phyloP scores from a whole-genome alignment of 768 basidiomycete species.

The Lactarius sp. region DNA sequence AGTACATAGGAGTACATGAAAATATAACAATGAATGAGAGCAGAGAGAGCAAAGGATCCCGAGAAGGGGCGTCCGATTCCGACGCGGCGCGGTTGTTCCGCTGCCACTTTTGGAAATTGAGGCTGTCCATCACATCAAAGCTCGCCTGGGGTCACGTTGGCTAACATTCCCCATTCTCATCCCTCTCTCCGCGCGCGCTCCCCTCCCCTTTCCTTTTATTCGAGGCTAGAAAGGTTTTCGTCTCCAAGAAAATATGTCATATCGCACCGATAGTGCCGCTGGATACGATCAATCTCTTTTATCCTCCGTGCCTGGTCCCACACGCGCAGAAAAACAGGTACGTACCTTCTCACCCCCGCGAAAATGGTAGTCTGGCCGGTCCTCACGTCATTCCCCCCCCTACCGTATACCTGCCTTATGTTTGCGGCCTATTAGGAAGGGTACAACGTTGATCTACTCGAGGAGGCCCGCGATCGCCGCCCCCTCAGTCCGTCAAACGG shows the following conservation, averaged over 20 bases:
- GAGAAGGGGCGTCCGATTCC: no score
- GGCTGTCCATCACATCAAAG: not conserved
- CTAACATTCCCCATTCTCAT: not conserved
- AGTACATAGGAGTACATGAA: no score
- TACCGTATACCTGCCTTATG: not conserved
- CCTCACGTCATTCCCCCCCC: no score
- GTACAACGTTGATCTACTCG: constrained; percentile 46
- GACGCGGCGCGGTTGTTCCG: no score
- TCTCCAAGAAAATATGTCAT: constrained; percentile 13
- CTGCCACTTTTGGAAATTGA: not conserved
- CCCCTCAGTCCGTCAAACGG: constrained; percentile 21
- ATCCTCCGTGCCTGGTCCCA: constrained; percentile 30
- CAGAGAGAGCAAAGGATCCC: no score
- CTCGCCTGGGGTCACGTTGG: not conserved
- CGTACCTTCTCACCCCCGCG: not conserved
- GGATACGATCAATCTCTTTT: constrained; percentile 32
- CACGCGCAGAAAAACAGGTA: constrained; percentile 34
- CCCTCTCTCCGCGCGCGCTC: not conserved
- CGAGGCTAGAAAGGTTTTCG: not conserved
- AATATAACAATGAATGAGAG: no score
- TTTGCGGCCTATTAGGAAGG: constrained; percentile 40
- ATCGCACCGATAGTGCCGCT: not conserved
- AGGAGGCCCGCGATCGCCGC: constrained; percentile 27
- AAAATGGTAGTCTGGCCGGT: not conserved
- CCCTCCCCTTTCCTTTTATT: not conserved